phyloP scores from a whole-genome alignment of 73 alveolate species.

The Uronychia setigera region DNA sequence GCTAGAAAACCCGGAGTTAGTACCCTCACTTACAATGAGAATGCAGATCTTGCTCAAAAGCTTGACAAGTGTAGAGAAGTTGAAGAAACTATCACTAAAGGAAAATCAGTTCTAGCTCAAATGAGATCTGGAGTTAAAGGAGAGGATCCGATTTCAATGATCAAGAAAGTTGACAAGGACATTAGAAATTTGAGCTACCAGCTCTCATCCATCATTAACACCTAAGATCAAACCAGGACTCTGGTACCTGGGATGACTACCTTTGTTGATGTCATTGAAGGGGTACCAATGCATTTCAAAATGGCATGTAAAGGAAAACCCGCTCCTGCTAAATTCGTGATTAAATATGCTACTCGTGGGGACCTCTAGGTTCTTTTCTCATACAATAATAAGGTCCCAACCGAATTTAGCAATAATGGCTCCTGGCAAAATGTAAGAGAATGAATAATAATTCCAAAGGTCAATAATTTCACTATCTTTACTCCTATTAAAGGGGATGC shows the following conservation, averaged over 20 bases:
- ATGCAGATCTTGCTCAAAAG: background rate
- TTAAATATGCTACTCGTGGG: background rate
- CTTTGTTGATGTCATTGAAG: background rate
- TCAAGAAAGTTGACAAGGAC: constrained; percentile 1
- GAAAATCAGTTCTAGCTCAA: background rate
- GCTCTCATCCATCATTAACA: background rate
- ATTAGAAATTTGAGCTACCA: background rate
- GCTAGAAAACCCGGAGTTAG: background rate
- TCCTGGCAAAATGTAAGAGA: background rate
- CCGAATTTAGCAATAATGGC: background rate
- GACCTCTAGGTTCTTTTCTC: background rate
- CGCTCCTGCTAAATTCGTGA: background rate
- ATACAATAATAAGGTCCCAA: background rate
- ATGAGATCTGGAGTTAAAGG: background rate
- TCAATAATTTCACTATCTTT: background rate
- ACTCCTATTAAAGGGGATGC: background rate
- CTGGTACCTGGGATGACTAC: background rate
- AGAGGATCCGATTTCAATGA: background rate
- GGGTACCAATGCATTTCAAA: background rate
- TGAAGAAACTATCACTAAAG: background rate
- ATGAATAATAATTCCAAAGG: background rate
- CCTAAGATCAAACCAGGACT: background rate
- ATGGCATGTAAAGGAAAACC: background rate
- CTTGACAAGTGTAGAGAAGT: background rate
- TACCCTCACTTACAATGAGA: background rate